phyloP scores from a whole-genome alignment of 2,329 filamentous ascomycete species.

The Fusarium compactum region DNA sequence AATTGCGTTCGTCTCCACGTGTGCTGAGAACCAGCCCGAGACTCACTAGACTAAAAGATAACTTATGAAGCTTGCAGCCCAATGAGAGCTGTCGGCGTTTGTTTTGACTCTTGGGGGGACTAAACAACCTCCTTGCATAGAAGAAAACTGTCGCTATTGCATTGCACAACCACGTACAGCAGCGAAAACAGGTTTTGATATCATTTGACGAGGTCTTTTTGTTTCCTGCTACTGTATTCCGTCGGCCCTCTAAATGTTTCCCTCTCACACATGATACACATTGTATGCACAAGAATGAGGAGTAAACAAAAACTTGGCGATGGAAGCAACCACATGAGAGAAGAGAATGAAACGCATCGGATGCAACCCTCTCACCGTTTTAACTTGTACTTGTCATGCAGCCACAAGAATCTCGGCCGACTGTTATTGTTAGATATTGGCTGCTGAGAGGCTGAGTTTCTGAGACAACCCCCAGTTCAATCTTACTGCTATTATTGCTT shows the following conservation, averaged over 20 bases:
- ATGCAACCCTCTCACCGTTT: constrained; percentile 36
- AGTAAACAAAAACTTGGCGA: constrained; percentile 8
- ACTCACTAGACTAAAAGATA: constrained; percentile 9
- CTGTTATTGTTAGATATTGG: constrained; percentile 12
- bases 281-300: constrained; percentile 5
- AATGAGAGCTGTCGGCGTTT: constrained; percentile 19
- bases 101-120: constrained; percentile 3
- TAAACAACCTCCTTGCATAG: constrained; percentile 27
- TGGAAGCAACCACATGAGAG: constrained; percentile 20
- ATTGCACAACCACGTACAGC: constrained; percentile 19
- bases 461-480: constrained; percentile 33
- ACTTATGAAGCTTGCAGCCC: constrained; percentile 31
- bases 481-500: constrained; percentile 9
- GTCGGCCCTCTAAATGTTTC: constrained; percentile 3
- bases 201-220: background rate
- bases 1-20: constrained; percentile 39
- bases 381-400: constrained; percentile 13
- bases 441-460: constrained; percentile 21
- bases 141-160: constrained; percentile 11
- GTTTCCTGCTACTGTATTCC: constrained; percentile 7
- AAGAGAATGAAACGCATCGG: constrained; percentile 21
- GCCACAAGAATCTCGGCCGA: constrained; percentile 23
- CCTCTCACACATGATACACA: constrained; percentile 13
- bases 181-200: constrained; percentile 19
- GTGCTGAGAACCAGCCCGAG: constrained; percentile 26